A percentile compares a stretch with the other conserved stretches of the same genome.
Conservation (phyloP, 345 rosid genomes). For the Gossypium ekmanianum region DNA sequence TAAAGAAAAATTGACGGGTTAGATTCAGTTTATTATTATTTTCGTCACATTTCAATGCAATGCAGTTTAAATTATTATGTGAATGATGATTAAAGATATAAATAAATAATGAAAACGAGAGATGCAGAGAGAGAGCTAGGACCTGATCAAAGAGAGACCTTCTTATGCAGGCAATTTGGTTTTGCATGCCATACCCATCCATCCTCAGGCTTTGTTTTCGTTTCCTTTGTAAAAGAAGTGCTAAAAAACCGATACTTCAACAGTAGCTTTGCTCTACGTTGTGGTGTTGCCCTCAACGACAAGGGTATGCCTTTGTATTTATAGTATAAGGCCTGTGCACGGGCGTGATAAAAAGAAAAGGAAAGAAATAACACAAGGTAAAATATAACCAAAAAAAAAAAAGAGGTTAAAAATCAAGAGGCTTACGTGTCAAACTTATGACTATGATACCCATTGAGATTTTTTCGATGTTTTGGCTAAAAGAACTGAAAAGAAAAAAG, state of each 20-base stretch:
- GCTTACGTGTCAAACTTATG: background rate
- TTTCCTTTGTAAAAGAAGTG: background rate
- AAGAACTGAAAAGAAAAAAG: background rate
- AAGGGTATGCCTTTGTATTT: background rate
- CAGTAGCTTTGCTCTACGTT: background rate
- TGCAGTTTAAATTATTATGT: background rate
- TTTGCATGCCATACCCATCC: constrained; percentile 27
- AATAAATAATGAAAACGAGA: background rate
- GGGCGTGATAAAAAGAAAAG: background rate
- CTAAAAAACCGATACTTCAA: too few species aligned
- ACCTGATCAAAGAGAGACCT: constrained; percentile 73
- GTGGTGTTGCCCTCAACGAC: background rate
- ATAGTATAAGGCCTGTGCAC: background rate
- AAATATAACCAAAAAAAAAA: background rate
- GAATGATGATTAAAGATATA: background rate
- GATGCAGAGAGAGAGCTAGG: background rate
- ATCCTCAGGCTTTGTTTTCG: constrained; percentile 11
- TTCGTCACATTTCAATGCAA: too few species aligned
- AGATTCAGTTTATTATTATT: too few species aligned
- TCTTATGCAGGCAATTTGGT: constrained; percentile 41
- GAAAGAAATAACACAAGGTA: background rate
- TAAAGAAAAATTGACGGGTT: background rate
- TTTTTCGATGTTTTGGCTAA: background rate
- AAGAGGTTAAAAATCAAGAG: background rate
- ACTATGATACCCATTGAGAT: background rate